Base-by-base conservation (phyloP, 805 yeast species). In the Blastobotrys muscicola region DNA sequence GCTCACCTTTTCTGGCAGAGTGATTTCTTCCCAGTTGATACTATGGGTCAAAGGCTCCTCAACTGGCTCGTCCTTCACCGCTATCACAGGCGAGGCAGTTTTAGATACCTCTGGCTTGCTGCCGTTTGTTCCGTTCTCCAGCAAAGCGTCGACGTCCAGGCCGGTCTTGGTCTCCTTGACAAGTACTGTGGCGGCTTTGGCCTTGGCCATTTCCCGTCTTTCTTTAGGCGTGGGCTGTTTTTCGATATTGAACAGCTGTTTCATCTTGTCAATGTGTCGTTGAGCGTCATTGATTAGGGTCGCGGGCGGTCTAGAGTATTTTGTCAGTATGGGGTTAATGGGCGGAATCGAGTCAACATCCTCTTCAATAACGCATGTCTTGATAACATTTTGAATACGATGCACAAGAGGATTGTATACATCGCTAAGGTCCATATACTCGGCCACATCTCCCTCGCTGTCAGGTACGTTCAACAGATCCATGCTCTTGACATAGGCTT, bases 401-500 rank as follows among this genome's bases (percentile, higher is more conserved):
- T 52, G 53, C 3, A 54, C 45, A 2, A 54, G 38, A 5, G 69
- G 53, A 47, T 57, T 60, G 20, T 51, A 61, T 3, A 54, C 38
- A 29, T 52, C 50, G 36, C 64, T 66, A 33, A 52, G 46, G 16
- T 58, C 45, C 4, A 53, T 48, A 43, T 64, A 64, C 11, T 53
- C 49, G 7, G 52, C 55, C 13, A 38, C 35, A 1, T 44, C 48
- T 8, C 45, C 45, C 8, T 49, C 53, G 3, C 35, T 46, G 6
- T 50, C 47, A 11, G 42, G 40, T 13, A 42, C 46, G 13, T 47
- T 48, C 38, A 65, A 69, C 3, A 75, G 50, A 50, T 72, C 75
- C 70, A 76, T 61, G 2, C 55, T 47, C 10, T 68, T 66, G 10
- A 79, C 65, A 31, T 67, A 62, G 10, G 63, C 51, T 11, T 63